A percentile compares a stretch with the other conserved stretches of the same genome.
phyloP scores from a whole-genome alignment of 495 filamentous ascomycete genomes.

The Neurospora sp. region DNA sequence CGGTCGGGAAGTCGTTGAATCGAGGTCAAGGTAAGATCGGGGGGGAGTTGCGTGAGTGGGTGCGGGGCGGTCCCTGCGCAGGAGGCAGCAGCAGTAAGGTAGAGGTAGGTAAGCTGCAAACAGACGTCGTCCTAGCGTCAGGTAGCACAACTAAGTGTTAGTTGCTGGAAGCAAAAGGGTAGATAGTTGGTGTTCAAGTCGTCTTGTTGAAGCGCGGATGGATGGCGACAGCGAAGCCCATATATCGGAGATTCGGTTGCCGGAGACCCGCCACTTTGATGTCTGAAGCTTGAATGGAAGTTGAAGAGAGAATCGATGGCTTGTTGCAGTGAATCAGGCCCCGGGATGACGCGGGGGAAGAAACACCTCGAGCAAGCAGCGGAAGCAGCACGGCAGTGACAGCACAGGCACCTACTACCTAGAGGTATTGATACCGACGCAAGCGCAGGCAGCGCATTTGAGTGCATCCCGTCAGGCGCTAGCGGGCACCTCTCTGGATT shows the following conservation, averaged over 20 bases:
- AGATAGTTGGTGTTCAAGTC: neutral
- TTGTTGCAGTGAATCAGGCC: neutral
- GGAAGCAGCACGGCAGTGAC: neutral
- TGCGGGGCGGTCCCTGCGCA: slow-evolving; percentile 6
- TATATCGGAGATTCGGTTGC: neutral
- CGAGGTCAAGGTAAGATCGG: neutral
- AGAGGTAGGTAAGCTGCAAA: neutral
- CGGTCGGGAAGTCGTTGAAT: neutral
- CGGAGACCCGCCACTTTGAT: neutral
- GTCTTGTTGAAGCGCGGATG: neutral
- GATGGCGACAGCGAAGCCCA: neutral
- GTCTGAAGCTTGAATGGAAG: neutral
- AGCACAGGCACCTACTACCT: neutral
- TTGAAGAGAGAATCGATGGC: neutral
- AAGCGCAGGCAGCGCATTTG: neutral
- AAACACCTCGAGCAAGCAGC: neutral
- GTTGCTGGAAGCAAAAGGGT: neutral
- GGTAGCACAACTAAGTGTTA: neutral
- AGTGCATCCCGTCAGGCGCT: neutral
- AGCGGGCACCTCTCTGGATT: neutral
- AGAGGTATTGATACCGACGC: neutral
- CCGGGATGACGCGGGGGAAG: neutral
- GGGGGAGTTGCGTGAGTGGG: slow-evolving; percentile 7
- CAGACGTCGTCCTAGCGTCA: neutral
- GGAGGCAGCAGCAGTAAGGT: neutral